Percentiles rank a stretch among this genome's conserved stretches.
These are phyloP conservation scores for Sanghuangporus baumii DNA, from an alignment of 1,284 basidiomycete species.

Conservation along the genomic window DNA sequence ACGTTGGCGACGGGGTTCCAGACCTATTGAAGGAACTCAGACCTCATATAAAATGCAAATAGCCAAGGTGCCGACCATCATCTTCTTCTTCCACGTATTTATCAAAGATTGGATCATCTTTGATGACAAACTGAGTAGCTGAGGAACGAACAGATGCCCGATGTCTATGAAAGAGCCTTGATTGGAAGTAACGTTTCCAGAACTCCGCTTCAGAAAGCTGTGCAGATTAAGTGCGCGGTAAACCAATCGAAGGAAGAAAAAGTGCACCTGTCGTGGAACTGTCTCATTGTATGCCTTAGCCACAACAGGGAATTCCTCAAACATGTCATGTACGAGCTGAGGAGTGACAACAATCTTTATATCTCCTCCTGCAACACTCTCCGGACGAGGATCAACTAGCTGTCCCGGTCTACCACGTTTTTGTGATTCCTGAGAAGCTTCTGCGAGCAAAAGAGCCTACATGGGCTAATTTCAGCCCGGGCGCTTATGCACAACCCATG, in stretches of 20 bases:
- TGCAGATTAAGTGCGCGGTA: constrained; percentile 3
- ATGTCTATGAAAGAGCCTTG: constrained; percentile 91
- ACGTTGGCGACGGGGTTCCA: constrained; percentile 72
- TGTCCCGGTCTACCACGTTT: constrained; percentile 79
- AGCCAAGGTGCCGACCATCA: constrained; percentile 58
- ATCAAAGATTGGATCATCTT: constrained; percentile 93
- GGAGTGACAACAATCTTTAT: constrained; percentile 90
- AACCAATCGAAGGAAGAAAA: constrained; percentile 14
- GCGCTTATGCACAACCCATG: constrained; percentile 13
- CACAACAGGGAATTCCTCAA: constrained; percentile 96
- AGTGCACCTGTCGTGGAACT: constrained; percentile 74
- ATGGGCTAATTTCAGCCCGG: constrained; percentile 8
- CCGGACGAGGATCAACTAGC: constrained; percentile 85
- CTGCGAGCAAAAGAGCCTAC: constrained; percentile 65
- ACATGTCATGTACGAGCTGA: constrained; percentile 91
- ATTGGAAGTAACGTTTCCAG: constrained; percentile 96
- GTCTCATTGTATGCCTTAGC: constrained; percentile 89
- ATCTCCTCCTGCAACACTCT: constrained; percentile 73
- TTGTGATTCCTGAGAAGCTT: constrained; percentile 69
- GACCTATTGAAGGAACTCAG: constrained; percentile 38
- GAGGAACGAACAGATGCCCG: constrained; percentile 88
- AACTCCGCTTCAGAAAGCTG: constrained; percentile 88
- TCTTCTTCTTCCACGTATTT: constrained; percentile 93
- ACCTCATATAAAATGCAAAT: not conserved
- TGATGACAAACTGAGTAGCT: constrained; percentile 78